Conservation (phyloP, 208 protist species). For the Acanthamoeba healyi region DNA sequence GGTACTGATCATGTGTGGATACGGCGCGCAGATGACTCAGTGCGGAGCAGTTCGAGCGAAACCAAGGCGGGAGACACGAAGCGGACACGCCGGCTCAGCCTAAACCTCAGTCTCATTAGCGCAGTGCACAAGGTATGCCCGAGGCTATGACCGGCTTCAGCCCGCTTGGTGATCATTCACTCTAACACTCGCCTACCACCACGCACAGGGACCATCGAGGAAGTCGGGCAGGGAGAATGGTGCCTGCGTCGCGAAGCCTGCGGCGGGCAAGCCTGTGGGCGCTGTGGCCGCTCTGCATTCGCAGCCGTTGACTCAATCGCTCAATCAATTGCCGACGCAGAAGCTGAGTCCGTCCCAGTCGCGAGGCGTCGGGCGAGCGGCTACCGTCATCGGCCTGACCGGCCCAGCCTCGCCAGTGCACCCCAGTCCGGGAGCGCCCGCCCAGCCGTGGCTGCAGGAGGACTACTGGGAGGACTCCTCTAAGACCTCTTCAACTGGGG, state of each 20-base stretch:
- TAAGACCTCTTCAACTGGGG: not conserved
- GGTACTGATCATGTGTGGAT: not conserved
- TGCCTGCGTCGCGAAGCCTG: not conserved
- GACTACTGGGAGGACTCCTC: slow-evolving; percentile 66
- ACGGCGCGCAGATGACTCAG: not conserved
- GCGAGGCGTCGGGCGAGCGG: not conserved
- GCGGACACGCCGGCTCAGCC: slow-evolving; percentile 5
- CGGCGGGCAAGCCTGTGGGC: not conserved
- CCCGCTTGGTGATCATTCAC: no score
- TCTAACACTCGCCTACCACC: not conserved
- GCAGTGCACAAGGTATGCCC: slow-evolving; percentile 28
- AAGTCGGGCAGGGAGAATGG: slow-evolving; percentile 14
- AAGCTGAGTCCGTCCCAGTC: not conserved
- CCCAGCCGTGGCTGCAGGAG: not conserved
- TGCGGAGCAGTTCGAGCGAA: not conserved
- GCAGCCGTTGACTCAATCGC: not conserved
- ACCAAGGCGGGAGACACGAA: not conserved
- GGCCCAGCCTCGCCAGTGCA: not conserved
- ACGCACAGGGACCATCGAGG: not conserved
- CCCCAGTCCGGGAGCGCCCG: not conserved
- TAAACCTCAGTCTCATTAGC: slow-evolving; percentile 46
- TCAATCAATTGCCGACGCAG: not conserved
- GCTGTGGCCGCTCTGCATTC: not conserved
- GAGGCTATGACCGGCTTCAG: not conserved
- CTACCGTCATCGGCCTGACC: no score